A percentile compares a stretch with the other conserved stretches of the same genome.
Evolutionary conservation across 129 eudicot species (phyloP).

Genomic region (Lactuca saligna): DNA sequence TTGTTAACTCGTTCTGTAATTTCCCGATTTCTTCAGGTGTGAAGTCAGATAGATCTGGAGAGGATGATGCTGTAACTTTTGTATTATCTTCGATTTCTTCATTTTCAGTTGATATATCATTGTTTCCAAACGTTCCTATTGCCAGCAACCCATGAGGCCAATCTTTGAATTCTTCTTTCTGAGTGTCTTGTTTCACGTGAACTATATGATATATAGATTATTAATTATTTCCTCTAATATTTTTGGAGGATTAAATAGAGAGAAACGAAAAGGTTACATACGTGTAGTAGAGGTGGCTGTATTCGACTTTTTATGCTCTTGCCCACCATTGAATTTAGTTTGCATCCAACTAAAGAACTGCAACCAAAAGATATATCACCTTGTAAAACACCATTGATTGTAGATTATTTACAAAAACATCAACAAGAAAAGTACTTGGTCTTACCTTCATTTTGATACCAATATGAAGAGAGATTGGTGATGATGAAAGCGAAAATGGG

Average conservation of each 20-base stretch:
- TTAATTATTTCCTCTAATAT: no score
- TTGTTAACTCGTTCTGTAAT: slow-evolving; percentile 68
- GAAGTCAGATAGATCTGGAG: slow-evolving; percentile 88
- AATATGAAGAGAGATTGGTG: slow-evolving; percentile 7
- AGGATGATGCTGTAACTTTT: slow-evolving; percentile 40
- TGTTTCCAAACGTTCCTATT: slow-evolving; percentile 89
- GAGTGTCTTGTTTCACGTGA: slow-evolving; percentile 51
- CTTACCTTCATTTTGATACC: slow-evolving; percentile 64
- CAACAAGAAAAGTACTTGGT: neutral
- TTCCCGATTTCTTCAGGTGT: slow-evolving; percentile 90
- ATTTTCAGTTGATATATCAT: slow-evolving; percentile 30
- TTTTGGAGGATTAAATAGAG: slow-evolving; percentile 15
- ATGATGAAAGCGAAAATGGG: neutral
- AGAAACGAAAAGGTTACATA: slow-evolving; percentile 33
- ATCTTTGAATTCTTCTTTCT: slow-evolving; percentile 64
- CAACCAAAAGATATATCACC: slow-evolving; percentile 32
- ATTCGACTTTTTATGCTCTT: slow-evolving; percentile 44
- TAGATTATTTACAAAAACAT: neutral
- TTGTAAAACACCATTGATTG: neutral
- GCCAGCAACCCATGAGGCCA: slow-evolving; percentile 76
- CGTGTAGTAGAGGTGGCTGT: slow-evolving; percentile 39
- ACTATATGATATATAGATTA: slow-evolving; percentile 30
- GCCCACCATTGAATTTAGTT: slow-evolving; percentile 56
- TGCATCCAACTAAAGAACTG: slow-evolving; percentile 94
- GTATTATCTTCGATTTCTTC: slow-evolving; percentile 34